A percentile compares a stretch with the other conserved stretches of the same genome.
phyloP scores from a whole-genome alignment of 2,329 filamentous ascomycete genomes.

The Dichotomopilus funicola region DNA sequence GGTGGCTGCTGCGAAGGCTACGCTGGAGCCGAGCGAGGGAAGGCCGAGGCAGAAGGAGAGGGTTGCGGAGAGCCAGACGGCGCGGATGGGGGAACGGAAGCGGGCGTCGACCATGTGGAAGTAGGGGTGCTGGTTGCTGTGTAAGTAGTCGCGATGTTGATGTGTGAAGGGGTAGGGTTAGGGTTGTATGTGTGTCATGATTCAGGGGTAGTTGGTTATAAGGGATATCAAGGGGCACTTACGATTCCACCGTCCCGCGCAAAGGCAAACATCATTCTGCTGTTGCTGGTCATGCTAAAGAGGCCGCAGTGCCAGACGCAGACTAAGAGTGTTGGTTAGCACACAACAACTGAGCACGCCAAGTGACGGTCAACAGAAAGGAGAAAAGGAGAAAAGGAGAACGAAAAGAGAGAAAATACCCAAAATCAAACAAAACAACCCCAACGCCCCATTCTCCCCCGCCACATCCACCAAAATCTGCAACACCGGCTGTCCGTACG shows the following conservation, averaged over 20 bases:
- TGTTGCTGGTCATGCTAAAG: conserved; percentile 51
- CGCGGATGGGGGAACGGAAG: conserved; percentile 44
- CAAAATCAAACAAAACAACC: conserved; percentile 49
- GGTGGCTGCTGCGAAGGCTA: conserved; percentile 52
- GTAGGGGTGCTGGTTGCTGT: conserved; percentile 35
- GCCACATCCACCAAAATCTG: conserved; percentile 54
- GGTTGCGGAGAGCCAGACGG: conserved; percentile 49
- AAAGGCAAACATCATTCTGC: conserved; percentile 55
- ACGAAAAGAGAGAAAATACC: conserved; percentile 20
- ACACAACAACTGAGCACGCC: too few relatives aligned
- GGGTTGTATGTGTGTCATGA: too few relatives aligned
- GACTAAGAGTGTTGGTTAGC: conserved; percentile 24
- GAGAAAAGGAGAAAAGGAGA: too few relatives aligned
- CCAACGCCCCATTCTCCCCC: conserved; percentile 49
- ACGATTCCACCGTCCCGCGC: conserved; percentile 48
- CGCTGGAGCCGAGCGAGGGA: conserved; percentile 46
- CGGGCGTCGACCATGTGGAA: conserved; percentile 47
- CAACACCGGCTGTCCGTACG: conserved; percentile 47
- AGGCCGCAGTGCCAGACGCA: conserved; percentile 57
- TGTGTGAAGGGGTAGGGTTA: neutral
- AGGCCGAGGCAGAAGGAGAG: conserved; percentile 50
- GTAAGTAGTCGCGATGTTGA: neutral
- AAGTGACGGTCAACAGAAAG: conserved; percentile 7
- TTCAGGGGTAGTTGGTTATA: neutral
- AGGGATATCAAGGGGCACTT: conserved; percentile 11